phyloP scores from a whole-genome alignment of 2,329 filamentous ascomycete species.

The Hypocrella siamensis region DNA sequence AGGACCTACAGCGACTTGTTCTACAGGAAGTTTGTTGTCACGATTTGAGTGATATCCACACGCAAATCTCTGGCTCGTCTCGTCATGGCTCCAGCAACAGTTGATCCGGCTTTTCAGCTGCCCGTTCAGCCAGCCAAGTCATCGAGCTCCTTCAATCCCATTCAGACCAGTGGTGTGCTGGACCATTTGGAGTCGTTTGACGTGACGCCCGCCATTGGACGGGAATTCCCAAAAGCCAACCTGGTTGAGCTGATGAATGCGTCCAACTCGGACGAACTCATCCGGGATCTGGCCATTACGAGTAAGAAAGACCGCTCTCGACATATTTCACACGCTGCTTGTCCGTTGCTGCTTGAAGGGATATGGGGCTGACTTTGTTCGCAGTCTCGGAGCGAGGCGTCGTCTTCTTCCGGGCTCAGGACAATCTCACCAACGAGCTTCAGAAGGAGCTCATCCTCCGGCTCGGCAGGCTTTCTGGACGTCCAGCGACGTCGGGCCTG shows the following conservation, averaged over 20 bases:
- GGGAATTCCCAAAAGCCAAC: slow-evolving; percentile 42
- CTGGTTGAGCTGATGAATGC: slow-evolving; percentile 45
- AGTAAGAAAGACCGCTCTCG: slow-evolving; percentile 24
- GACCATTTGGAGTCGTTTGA: slow-evolving; percentile 40
- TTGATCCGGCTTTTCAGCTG: slow-evolving; percentile 3
- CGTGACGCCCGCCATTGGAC: slow-evolving; percentile 44
- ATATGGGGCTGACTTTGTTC: background rate
- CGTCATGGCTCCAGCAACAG: slow-evolving; percentile 5
- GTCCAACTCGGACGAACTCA: slow-evolving; percentile 43
- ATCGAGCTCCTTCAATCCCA: slow-evolving; percentile 14
- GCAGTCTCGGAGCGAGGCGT: slow-evolving; percentile 53
- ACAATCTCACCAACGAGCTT: slow-evolving; percentile 42
- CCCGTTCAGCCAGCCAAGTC: slow-evolving; percentile 3
- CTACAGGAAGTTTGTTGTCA: too few species aligned
- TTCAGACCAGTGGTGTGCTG: slow-evolving; percentile 33
- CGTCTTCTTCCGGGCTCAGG: slow-evolving; percentile 53
- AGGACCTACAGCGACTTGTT: too few species aligned
- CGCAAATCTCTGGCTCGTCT: too few species aligned
- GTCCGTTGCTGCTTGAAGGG: background rate
- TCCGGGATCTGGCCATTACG: slow-evolving; percentile 52
- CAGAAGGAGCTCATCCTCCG: slow-evolving; percentile 50
- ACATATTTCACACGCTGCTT: background rate
- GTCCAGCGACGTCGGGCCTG: slow-evolving; percentile 36
- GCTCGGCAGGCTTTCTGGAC: slow-evolving; percentile 41
- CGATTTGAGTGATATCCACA: too few species aligned